Base-by-base conservation (phyloP, 768 basidiomycete genomes). In the Xanthoconium stramineum region DNA sequence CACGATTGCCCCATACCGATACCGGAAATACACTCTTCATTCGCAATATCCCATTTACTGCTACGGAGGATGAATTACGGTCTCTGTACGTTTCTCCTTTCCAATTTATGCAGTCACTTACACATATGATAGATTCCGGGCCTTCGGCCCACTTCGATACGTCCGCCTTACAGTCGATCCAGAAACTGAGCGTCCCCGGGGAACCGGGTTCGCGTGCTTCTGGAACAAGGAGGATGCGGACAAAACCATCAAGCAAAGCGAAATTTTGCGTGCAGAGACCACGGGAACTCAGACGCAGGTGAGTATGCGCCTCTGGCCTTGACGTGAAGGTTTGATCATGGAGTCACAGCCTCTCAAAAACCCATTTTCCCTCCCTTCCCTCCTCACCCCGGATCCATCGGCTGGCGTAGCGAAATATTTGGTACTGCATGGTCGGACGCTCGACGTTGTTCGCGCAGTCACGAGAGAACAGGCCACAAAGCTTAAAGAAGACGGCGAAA, bases 181-280 rank as follows among this genome's bases (percentile, higher is more conserved):
- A 8, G 83, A 78, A 2, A 93, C 88, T 1, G 91, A 88, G 17
- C 86, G 94, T 45, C 94, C 96, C 24, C 81, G 94, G 45, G 97
- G 97, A 28, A 96, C 94, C 7, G 97, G 94, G 4, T 99, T 99
- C 67, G 94, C 88, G 3, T 98, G 94, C 69, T 98, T 96, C 74
- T 98, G 96, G 94, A 92, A 95, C 55, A 84, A 81, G 57, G 89
- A 85, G 60, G 89, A 95, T 60, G 95, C 95, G 15, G 87, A 95
- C 65, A 85, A 84, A 57, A 93, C 85, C 10, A 79, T 98, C 24
- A 78, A 85, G 52, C 90, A 94, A 66, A 89, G 93, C 56, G 85
- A 91, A 28, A 75, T 86, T 6, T 72, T 93, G 6, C 82, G 82
- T 19, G 62, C 75, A 30, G 89, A 92, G 70, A 87, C 84, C 0